These are phyloP conservation scores for Metschnikowia borealis DNA, from an alignment of 805 yeast species.

Conservation along the genomic window DNA sequence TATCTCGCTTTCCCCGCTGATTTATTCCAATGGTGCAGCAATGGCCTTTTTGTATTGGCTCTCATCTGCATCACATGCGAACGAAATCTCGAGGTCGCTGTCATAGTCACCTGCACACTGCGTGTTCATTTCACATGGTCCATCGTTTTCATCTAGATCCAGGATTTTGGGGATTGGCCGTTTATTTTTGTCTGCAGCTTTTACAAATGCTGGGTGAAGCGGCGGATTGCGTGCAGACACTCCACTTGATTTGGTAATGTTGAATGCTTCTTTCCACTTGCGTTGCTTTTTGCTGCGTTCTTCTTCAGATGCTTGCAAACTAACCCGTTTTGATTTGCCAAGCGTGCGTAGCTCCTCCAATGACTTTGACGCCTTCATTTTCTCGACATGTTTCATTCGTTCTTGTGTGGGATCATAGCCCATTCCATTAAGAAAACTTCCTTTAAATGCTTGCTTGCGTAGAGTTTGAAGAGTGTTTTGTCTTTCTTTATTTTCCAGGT, in stretches of 20 bases:
- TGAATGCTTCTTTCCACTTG: constrained; percentile 25
- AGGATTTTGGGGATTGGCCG: constrained; percentile 1
- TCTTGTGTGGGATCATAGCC: constrained; percentile 51
- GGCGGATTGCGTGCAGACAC: not conserved
- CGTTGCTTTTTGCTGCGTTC: constrained; percentile 13
- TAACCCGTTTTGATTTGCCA: constrained; percentile 12
- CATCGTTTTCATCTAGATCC: not conserved
- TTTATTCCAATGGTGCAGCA: constrained; percentile 1
- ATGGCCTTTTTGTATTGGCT: constrained; percentile 14
- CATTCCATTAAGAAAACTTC: constrained; percentile 35
- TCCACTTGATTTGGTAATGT: constrained; percentile 3
- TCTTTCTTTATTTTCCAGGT: constrained; percentile 15
- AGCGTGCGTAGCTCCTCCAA: constrained; percentile 15
- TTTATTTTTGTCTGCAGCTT: not conserved
- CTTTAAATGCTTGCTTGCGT: constrained; percentile 35
- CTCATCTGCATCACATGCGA: constrained; percentile 22
- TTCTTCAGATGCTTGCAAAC: constrained; percentile 17
- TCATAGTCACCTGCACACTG: constrained; percentile 14
- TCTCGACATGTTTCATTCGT: constrained; percentile 1
- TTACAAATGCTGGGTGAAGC: not conserved
- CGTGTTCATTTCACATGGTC: constrained; percentile 3
- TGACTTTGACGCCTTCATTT: constrained; percentile 8
- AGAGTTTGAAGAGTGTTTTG: constrained; percentile 10
- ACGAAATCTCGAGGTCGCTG: constrained; percentile 32
- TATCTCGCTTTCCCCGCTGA: constrained; percentile 1